phyloP scores from a whole-genome alignment of 2,329 filamentous ascomycete species.

The Calonectria crousiana region DNA sequence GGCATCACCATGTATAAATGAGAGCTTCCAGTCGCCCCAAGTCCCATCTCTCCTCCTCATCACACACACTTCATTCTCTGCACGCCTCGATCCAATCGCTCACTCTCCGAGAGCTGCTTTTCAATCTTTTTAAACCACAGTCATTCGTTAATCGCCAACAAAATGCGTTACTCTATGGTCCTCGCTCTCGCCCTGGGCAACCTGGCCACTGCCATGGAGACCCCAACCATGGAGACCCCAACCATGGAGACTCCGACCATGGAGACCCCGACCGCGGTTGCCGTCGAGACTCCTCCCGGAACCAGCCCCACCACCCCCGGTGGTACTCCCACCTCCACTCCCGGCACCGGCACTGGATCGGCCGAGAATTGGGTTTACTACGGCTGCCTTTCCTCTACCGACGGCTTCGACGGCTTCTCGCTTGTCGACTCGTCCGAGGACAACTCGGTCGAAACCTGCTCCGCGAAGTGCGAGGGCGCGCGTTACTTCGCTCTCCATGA shows the following conservation, averaged over 20 bases:
- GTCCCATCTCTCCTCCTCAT: conserved; percentile 23
- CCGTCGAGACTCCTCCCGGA: not conserved
- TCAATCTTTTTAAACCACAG: conserved; percentile 41
- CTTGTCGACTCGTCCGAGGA: conserved; percentile 23
- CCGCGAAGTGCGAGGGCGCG: conserved; percentile 37
- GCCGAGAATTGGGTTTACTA: conserved; percentile 37
- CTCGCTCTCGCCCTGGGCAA: conserved; percentile 48
- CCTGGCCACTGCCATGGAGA: conserved; percentile 43
- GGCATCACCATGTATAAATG: conserved; percentile 45
- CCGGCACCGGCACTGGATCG: conserved; percentile 11
- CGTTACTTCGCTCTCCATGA: conserved; percentile 42
- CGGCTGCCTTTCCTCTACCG: conserved; percentile 45
- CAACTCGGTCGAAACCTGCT: conserved; percentile 39
- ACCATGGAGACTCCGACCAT: conserved; percentile 35
- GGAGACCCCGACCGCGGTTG: not conserved
- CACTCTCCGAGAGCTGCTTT: conserved; percentile 43
- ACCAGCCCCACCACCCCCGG: conserved; percentile 4
- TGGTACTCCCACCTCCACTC: not conserved
- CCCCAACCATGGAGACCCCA: conserved; percentile 28
- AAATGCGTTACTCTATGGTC: conserved; percentile 49
- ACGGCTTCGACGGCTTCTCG: conserved; percentile 44
- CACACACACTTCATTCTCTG: conserved; percentile 38
- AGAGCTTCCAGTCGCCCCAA: conserved; percentile 35
- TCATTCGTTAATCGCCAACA: conserved; percentile 44
- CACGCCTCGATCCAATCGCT: conserved; percentile 49